Conservation (phyloP, 2,329 filamentous ascomycete genomes). For the Pseudogymnoascus sp. region DNA sequence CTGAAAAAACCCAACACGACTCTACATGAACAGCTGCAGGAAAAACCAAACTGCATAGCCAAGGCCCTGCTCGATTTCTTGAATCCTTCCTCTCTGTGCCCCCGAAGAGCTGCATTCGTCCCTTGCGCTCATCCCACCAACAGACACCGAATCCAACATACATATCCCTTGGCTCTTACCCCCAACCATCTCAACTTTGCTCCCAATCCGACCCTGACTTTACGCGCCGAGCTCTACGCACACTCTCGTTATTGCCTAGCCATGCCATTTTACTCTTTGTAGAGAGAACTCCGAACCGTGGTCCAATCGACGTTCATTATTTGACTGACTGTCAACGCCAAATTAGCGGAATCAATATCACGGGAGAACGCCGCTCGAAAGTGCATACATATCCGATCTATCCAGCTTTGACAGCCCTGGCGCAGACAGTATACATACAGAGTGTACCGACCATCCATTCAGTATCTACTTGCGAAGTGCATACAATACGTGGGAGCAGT, state of each 20-base stretch:
- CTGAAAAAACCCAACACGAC: background rate
- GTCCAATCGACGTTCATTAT: constrained; percentile 8
- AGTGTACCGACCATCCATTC: background rate
- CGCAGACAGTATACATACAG: background rate
- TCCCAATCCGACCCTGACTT: constrained; percentile 7
- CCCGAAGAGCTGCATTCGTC: constrained; percentile 3
- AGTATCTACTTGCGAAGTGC: background rate
- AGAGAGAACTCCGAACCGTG: background rate
- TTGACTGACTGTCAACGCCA: background rate
- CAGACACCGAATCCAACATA: constrained; percentile 6
- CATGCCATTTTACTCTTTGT: constrained; percentile 6
- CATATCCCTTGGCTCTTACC: background rate
- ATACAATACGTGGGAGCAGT: background rate
- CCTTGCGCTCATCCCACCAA: background rate
- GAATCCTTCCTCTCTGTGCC: background rate
- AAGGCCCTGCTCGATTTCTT: background rate
- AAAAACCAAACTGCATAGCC: constrained; percentile 1
- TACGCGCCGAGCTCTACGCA: constrained; percentile 1
- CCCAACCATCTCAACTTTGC: background rate
- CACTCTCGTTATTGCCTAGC: constrained; percentile 4
- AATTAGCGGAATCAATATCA: constrained; percentile 8
- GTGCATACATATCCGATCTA: background rate
- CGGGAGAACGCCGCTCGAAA: background rate
- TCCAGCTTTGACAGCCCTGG: constrained; percentile 2
- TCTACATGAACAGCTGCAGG: constrained; percentile 4